Evolutionary conservation across 495 filamentous ascomycete species (phyloP).

Genomic region (Aspergillus carlsbadensis): DNA sequence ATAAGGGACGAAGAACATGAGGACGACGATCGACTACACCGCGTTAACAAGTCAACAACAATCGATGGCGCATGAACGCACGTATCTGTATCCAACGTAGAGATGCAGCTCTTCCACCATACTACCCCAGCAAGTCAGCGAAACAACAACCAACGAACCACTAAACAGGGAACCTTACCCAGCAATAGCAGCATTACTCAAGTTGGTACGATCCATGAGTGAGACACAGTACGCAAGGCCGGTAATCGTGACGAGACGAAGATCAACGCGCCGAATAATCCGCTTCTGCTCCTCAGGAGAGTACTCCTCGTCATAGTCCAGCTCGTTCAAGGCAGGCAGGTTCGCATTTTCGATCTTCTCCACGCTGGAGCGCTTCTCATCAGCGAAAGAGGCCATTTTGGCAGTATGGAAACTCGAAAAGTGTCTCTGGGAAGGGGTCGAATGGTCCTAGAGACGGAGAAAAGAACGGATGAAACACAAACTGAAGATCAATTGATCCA

Average conservation of each 20-base stretch:
- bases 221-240: constrained; percentile 65
- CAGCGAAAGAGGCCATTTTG: constrained; percentile 12
- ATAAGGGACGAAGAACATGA: constrained; percentile 69
- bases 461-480: neutral
- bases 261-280: constrained; percentile 61
- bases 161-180: constrained; percentile 32
- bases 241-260: constrained; percentile 60
- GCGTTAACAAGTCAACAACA: neutral
- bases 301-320: constrained; percentile 37
- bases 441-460: neutral
- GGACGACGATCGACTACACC: constrained; percentile 51
- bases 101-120: constrained; percentile 56
- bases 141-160: neutral
- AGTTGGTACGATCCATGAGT: constrained; percentile 69
- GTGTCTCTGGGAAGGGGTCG: neutral
- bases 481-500: too few species aligned
- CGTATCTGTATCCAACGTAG: constrained; percentile 42
- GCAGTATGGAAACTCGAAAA: neutral
- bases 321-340: constrained; percentile 11
- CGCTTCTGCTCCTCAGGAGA: constrained; percentile 34
- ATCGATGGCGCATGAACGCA: neutral
- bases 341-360: constrained; percentile 34
- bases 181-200: constrained; percentile 61
- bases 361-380: constrained; percentile 27
- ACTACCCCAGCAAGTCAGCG: constrained; percentile 14